Evolutionary conservation across 768 basidiomycete genomes (phyloP).

Genomic region (Leccinum ochraceum): DNA sequence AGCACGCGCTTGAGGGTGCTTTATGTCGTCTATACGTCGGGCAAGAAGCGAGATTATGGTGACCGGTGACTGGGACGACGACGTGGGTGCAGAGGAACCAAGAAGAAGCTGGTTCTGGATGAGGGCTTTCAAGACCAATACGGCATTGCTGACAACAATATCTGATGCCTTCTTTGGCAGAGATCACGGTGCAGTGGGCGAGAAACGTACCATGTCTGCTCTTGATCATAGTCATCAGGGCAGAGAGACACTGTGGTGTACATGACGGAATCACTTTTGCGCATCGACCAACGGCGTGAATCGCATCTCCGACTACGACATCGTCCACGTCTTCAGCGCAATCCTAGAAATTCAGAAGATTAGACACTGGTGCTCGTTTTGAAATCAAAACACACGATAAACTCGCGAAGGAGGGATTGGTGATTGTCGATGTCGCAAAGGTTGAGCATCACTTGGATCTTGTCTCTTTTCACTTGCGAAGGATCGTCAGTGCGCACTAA

Average conservation of each 20-base stretch:
- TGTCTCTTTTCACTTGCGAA: constrained; percentile 65
- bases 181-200: neutral
- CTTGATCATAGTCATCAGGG: constrained; percentile 79
- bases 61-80: constrained; percentile 43
- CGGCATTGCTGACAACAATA: constrained; percentile 72
- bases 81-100: constrained; percentile 29
- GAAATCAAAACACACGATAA: constrained; percentile 59
- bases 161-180: constrained; percentile 47
- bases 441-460: constrained; percentile 71
- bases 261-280: constrained; percentile 69
- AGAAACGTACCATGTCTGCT: constrained; percentile 62
- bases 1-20: constrained; percentile 77
- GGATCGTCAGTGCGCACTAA: constrained; percentile 70
- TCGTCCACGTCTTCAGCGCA: constrained; percentile 82
- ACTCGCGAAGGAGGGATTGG: constrained; percentile 73
- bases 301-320: constrained; percentile 65
- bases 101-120: constrained; percentile 65
- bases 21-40: constrained; percentile 73
- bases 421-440: constrained; percentile 69
- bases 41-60: constrained; percentile 81
- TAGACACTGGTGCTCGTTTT: neutral
- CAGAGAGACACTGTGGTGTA: constrained; percentile 67
- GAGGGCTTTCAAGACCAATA: constrained; percentile 82
- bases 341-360: constrained; percentile 48
- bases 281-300: constrained; percentile 77